Conservation (phyloP, 2,329 filamentous ascomycete species). For the Beauveria asiatica region DNA sequence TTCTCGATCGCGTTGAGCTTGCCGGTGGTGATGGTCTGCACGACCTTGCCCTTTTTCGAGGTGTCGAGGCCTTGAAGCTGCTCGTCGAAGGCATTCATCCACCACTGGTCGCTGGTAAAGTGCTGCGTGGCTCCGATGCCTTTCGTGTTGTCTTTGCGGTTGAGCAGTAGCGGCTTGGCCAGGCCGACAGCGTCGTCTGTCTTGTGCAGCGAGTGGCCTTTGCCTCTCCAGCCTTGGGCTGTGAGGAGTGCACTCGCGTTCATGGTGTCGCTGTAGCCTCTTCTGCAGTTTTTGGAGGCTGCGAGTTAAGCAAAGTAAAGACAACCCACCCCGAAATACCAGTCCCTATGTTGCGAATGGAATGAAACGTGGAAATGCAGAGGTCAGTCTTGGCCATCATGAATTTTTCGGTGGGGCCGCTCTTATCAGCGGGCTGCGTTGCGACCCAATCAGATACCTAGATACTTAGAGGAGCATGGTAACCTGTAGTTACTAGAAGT, state of each 20-base stretch:
- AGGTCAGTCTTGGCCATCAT: neutral
- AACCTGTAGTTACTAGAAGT: slow-evolving; percentile 1
- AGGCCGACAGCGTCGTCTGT: slow-evolving; percentile 66
- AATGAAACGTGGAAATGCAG: neutral
- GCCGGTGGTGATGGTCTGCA: slow-evolving; percentile 46
- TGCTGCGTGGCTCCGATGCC: slow-evolving; percentile 72
- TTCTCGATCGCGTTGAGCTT: slow-evolving; percentile 49
- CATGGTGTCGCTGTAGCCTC: slow-evolving; percentile 43
- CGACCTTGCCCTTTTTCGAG: slow-evolving; percentile 44
- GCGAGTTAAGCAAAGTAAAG: neutral
- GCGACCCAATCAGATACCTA: neutral
- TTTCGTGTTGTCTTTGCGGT: slow-evolving; percentile 70
- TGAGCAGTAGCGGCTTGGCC: slow-evolving; percentile 71
- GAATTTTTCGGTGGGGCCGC: slow-evolving; percentile 23
- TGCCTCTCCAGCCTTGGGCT: slow-evolving; percentile 82
- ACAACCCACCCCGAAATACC: neutral
- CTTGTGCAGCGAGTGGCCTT: slow-evolving; percentile 79
- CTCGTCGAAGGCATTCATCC: slow-evolving; percentile 89
- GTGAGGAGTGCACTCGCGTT: slow-evolving; percentile 76
- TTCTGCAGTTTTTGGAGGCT: neutral
- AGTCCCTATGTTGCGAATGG: neutral
- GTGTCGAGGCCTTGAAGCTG: slow-evolving; percentile 74
- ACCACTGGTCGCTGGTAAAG: slow-evolving; percentile 78
- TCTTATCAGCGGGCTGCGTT: slow-evolving; percentile 16
- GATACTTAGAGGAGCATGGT: neutral